Evolutionary conservation across 345 rosid species (phyloP), one percentile per base, ranked within the genome.

Genomic region (Durio zibethinus): DNA sequence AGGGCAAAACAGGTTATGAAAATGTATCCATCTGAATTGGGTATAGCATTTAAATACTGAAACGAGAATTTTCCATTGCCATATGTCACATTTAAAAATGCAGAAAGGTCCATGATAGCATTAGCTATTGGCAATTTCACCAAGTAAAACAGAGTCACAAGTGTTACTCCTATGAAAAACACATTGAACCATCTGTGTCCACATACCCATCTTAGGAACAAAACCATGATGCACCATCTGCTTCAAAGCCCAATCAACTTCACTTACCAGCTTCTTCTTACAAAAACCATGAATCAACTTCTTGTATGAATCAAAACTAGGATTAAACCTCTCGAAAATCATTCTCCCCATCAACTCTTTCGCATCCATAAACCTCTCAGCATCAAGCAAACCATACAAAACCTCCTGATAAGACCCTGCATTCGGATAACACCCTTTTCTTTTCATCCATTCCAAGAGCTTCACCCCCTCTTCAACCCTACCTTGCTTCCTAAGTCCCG

Each of bases 221-320:
- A 91, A 89, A 47, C 90, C 98, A 61, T 89, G 98, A 74, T 73
- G 79, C 76, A 93, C 88, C 99, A 95, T 92, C 60, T 81, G 86
- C 83, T 79, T 87, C 83, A 95, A 78, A 79, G 84, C 89, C 92
- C 88, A 91, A 52, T 90, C 93, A 73, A 90, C 75, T 47, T 93
- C 98, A 48, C n/a, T 84, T 31, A 78, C 78, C 12, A 83, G 79
- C 61, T 79, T 88, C 35, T 79, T 79, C 70, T 80, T 72, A 45
- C 96, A 92, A 4, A 93, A 82, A 54, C 94, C 97, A 74, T 80
- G 56, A 77, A 92, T 83, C 83, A 90, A 75, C 84, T 79, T 86
- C 87, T 87, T 93, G 77, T 85, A 93, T 0, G 98, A 89, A 35
- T 79, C 73, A 71, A 88, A 89, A 81, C 99, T 92, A 0, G 99